phyloP scores from a whole-genome alignment of 176 grass and related monocot genomes.

The Rhynchospora breviuscula region DNA sequence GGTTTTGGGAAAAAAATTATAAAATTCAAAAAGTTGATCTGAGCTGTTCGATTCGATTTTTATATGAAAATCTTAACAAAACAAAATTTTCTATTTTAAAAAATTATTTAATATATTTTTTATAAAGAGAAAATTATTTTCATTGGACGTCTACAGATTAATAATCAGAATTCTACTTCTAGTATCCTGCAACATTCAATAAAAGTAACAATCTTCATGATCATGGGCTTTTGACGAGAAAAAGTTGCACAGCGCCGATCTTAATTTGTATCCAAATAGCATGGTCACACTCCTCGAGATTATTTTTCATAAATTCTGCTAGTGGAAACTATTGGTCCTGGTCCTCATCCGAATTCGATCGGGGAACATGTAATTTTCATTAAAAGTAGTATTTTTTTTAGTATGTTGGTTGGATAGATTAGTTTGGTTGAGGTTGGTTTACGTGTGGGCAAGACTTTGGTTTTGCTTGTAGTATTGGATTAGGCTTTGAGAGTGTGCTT shows the following conservation, averaged over 20 bases:
- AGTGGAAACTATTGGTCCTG: not conserved
- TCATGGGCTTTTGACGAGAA: too few species aligned
- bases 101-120: too few species aligned
- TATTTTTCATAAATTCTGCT: not conserved
- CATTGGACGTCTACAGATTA: too few species aligned
- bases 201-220: too few species aligned
- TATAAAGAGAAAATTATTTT: too few species aligned
- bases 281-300: not conserved
- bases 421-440: constrained; percentile 19
- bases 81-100: too few species aligned
- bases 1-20: too few species aligned
- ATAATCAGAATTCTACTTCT: too few species aligned
- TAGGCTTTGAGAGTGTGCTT: not conserved
- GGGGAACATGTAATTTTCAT: not conserved
- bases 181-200: too few species aligned
- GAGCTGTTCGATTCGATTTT: too few species aligned
- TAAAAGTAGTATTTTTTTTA: not conserved
- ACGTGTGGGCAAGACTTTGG: constrained; percentile 14
- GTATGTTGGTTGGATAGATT: not conserved
- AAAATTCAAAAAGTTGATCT: too few species aligned
- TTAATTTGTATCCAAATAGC: not conserved
- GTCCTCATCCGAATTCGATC: not conserved
- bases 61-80: too few species aligned
- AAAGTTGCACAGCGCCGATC: not conserved
- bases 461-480: constrained; percentile 8